Conservation (phyloP, 1,284 basidiomycete genomes). For the Irpex rosettiformis region DNA sequence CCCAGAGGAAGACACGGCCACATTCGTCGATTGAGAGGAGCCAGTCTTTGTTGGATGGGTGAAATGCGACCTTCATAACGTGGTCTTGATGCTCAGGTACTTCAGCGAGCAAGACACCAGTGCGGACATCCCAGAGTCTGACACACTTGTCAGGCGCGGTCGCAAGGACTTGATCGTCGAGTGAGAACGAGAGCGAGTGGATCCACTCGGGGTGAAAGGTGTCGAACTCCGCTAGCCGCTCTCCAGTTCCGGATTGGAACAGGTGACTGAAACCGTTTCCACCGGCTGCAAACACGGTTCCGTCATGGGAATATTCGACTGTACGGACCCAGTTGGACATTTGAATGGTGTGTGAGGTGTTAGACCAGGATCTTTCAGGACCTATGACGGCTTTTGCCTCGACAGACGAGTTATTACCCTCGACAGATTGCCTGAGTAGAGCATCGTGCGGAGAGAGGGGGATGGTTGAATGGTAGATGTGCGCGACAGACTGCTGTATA, state of each 20-base stretch:
- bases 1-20: background rate
- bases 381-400: background rate
- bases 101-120: background rate
- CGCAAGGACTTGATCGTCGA: background rate
- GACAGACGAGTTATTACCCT: background rate
- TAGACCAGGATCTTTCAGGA: background rate
- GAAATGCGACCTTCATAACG: background rate
- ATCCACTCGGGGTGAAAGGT: background rate
- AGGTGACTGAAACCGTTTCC: background rate
- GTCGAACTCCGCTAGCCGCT: background rate
- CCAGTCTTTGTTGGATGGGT: background rate
- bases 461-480: background rate
- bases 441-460: background rate
- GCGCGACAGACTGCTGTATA: background rate
- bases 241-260: background rate
- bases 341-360: background rate
- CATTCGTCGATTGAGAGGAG: background rate
- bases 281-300: background rate
- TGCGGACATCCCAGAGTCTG: background rate
- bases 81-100: background rate
- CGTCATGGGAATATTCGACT: background rate
- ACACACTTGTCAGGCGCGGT: background rate
- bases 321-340: background rate
- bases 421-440: background rate
- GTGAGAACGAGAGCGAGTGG: background rate